These are phyloP conservation scores for Elymus sibiricus DNA, from an alignment of 176 grass and related monocot species.

Conservation along the genomic window DNA sequence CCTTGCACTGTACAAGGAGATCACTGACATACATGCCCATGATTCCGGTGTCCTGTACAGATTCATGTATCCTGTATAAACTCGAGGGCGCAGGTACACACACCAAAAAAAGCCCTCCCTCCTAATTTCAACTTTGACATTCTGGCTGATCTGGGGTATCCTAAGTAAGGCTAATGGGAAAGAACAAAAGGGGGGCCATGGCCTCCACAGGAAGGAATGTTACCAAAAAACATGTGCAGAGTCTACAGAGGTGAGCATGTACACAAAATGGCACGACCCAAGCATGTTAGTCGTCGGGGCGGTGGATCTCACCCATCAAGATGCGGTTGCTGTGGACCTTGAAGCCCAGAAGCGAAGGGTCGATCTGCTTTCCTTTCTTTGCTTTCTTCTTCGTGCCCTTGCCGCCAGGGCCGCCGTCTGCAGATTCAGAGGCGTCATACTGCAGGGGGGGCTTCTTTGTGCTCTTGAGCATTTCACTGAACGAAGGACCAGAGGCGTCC, in stretches of 20 bases:
- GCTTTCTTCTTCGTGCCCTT: constrained; percentile 83
- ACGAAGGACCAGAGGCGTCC: constrained; percentile 65
- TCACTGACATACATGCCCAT: background rate
- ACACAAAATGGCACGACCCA: constrained; percentile 18
- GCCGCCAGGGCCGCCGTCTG: constrained; percentile 44
- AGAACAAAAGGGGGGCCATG: constrained; percentile 11
- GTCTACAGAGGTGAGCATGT: constrained; percentile 43
- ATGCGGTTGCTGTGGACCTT: constrained; percentile 99
- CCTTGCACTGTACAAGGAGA: background rate
- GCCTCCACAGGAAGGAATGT: constrained; percentile 22
- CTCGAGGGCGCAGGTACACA: constrained; percentile 23
- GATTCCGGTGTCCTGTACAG: constrained; percentile 57
- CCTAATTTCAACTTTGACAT: constrained; percentile 41
- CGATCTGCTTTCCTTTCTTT: constrained; percentile 97
- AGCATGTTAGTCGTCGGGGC: constrained; percentile 59
- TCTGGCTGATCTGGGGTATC: constrained; percentile 30
- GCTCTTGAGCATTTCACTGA: constrained; percentile 93
- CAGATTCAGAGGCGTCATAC: constrained; percentile 39
- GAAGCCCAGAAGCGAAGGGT: constrained; percentile 95
- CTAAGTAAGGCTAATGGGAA: constrained; percentile 41
- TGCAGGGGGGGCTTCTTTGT: constrained; percentile 69
- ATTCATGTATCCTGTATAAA: constrained; percentile 42
- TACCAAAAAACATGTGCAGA: constrained; percentile 28
- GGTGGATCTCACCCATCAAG: constrained; percentile 98
- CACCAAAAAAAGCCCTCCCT: constrained; percentile 20